phyloP scores from a whole-genome alignment of 352 stramenopile genomes.

The Phytophthora agathidicida region DNA sequence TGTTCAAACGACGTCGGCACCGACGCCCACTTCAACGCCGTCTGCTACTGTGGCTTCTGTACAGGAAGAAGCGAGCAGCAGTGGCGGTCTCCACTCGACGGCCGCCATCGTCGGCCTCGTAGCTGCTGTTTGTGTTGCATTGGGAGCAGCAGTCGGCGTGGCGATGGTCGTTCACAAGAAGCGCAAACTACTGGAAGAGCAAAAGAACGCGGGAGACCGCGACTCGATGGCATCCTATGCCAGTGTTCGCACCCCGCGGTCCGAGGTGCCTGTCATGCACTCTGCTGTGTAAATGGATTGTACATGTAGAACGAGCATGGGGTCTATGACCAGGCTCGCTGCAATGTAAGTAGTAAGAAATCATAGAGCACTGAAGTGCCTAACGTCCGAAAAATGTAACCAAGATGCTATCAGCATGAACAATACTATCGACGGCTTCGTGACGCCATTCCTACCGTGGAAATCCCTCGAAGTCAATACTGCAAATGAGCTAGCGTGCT shows the following conservation, averaged over 20 bases:
- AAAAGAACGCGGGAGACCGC: constrained; percentile 21
- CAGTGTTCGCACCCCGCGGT: constrained; percentile 20
- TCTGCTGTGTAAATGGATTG: constrained; percentile 10
- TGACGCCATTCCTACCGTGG: too few relatives aligned
- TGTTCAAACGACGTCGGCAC: not conserved
- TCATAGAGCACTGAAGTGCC: not conserved
- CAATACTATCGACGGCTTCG: too few relatives aligned
- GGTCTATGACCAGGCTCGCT: not conserved
- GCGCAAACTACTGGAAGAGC: constrained; percentile 29
- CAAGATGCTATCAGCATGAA: too few relatives aligned
- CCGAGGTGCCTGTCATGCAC: constrained; percentile 20
- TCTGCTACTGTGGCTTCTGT: constrained; percentile 18
- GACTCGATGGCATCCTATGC: constrained; percentile 21
- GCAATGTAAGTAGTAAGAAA: not conserved
- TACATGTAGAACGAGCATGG: not conserved
- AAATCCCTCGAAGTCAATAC: too few relatives aligned
- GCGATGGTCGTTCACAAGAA: constrained; percentile 24
- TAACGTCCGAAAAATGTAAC: not conserved
- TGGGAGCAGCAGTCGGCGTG: constrained; percentile 19
- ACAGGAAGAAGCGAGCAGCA: constrained; percentile 22
- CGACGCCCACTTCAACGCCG: constrained; percentile 9
- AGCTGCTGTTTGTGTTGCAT: constrained; percentile 21
- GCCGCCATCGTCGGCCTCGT: constrained; percentile 18
- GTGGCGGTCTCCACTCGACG: constrained; percentile 13
- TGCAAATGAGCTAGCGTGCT: constrained; percentile 13